These are phyloP conservation scores for Cytospora mali DNA, from an alignment of 2,329 filamentous ascomycete genomes.

Conservation along the genomic window DNA sequence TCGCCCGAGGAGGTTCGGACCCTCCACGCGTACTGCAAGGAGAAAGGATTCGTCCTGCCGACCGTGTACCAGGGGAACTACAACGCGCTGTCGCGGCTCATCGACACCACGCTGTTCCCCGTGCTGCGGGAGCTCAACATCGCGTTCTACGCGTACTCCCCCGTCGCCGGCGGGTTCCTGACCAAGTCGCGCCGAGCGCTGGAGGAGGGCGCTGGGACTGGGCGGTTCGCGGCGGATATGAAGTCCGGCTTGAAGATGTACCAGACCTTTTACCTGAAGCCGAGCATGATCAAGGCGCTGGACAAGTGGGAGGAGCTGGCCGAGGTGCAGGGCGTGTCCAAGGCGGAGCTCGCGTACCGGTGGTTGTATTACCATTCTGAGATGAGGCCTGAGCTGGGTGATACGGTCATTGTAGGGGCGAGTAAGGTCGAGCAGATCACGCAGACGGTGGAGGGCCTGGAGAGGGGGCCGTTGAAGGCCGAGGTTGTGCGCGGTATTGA, in stretches of 20 bases:
- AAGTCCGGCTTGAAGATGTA: constrained; percentile 46
- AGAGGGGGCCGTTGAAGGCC: constrained; percentile 68
- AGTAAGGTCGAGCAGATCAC: constrained; percentile 52
- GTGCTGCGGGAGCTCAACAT: constrained; percentile 45
- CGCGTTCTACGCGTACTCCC: constrained; percentile 45
- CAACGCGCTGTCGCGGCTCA: constrained; percentile 42
- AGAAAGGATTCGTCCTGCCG: constrained; percentile 44
- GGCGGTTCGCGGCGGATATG: constrained; percentile 33
- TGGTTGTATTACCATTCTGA: constrained; percentile 62
- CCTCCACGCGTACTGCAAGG: constrained; percentile 57
- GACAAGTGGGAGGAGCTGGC: constrained; percentile 38
- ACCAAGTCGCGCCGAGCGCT: constrained; percentile 44
- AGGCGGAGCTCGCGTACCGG: constrained; percentile 61
- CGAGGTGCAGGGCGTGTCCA: constrained; percentile 56
- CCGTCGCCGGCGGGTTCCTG: constrained; percentile 64
- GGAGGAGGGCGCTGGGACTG: constrained; percentile 44
- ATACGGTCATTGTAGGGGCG: constrained; percentile 44
- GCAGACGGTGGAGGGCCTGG: constrained; percentile 51
- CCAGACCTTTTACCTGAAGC: constrained; percentile 27
- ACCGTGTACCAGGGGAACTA: constrained; percentile 49
- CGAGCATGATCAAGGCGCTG: constrained; percentile 57
- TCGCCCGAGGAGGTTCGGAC: constrained; percentile 74
- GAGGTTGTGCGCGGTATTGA: constrained; percentile 74
- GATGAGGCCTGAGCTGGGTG: constrained; percentile 39
- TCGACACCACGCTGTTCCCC: constrained; percentile 46